phyloP scores from a whole-genome alignment of 2,329 filamentous ascomycete species.

The Tolypocladium paradoxum region DNA sequence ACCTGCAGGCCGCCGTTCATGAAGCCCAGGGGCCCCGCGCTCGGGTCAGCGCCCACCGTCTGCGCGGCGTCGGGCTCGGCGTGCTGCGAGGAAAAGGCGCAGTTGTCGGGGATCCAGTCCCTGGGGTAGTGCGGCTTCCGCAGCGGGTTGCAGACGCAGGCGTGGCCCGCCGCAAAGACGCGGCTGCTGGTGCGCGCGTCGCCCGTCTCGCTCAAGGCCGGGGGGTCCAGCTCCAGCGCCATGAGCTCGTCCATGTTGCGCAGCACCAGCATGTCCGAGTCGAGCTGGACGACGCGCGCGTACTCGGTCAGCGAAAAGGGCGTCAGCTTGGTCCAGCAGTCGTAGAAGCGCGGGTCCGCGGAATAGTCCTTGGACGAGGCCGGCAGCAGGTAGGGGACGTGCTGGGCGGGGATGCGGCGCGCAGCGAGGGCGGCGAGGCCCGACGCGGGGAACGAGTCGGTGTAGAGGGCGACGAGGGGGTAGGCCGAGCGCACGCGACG shows the following conservation, averaged over 20 bases:
- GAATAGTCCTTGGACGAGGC: conserved; percentile 54
- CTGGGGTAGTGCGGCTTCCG: conserved; percentile 67
- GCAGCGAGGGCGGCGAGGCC: conserved; percentile 59
- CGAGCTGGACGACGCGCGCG: conserved; percentile 69
- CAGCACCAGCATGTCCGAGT: conserved; percentile 77
- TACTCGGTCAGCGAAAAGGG: conserved; percentile 70
- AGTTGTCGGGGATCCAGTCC: conserved; percentile 51
- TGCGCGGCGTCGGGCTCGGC: conserved; percentile 34
- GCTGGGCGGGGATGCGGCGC: conserved; percentile 58
- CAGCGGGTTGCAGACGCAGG: conserved; percentile 78
- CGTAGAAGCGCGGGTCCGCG: conserved; percentile 75
- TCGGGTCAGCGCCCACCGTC: conserved; percentile 30
- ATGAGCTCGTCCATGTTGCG: conserved; percentile 89
- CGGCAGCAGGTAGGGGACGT: conserved; percentile 64
- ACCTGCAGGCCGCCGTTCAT: conserved; percentile 46
- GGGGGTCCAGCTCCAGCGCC: conserved; percentile 60
- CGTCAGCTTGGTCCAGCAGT: conserved; percentile 81
- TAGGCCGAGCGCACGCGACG: conserved; percentile 55
- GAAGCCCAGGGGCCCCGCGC: conserved; percentile 29
- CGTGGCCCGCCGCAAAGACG: conserved; percentile 76
- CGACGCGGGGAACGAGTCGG: conserved; percentile 58
- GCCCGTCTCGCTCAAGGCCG: conserved; percentile 11
- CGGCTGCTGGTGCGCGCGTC: conserved; percentile 28
- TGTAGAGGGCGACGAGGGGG: conserved; percentile 75
- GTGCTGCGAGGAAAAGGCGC: conserved; percentile 48